Conservation (phyloP, 139 green algal species). For the Mesostigma viride region DNA sequence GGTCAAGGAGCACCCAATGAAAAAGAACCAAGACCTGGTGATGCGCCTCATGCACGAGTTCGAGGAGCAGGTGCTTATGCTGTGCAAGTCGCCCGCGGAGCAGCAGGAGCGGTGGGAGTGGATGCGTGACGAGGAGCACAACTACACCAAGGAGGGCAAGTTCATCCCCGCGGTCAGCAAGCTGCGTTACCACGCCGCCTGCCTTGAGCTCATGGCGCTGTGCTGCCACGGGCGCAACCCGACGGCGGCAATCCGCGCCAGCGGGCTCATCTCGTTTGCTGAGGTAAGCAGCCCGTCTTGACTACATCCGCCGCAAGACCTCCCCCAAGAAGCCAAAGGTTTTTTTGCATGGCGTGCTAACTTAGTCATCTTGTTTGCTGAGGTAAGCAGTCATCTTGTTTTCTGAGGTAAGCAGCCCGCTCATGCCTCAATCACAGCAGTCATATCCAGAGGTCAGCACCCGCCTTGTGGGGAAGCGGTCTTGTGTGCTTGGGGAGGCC, state of each 20-base stretch:
- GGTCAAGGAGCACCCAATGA: constrained; percentile 2
- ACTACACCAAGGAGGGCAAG: no score
- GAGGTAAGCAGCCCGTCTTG: background rate
- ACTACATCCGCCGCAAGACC: no score
- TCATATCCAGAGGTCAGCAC: no score
- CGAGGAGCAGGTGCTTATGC: background rate
- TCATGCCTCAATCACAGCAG: no score
- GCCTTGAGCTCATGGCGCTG: background rate
- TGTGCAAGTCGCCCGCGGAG: background rate
- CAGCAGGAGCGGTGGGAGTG: background rate
- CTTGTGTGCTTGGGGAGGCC: no score
- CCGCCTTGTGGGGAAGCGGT: no score
- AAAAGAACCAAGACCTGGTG: background rate
- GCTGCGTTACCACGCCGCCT: constrained; percentile 8
- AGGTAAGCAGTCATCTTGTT: no score
- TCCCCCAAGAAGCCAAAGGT: no score
- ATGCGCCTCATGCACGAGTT: background rate
- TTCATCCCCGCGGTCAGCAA: background rate
- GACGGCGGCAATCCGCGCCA: background rate
- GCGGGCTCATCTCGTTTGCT: background rate
- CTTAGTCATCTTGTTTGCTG: no score
- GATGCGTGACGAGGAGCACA: constrained; percentile 7
- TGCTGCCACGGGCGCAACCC: constrained; percentile 8
- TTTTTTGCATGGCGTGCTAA: no score
- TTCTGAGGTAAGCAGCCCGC: no score